These are phyloP conservation scores for Tetradesmus lagerheimii DNA, from an alignment of 139 green algal genomes.

Conservation along the genomic window DNA sequence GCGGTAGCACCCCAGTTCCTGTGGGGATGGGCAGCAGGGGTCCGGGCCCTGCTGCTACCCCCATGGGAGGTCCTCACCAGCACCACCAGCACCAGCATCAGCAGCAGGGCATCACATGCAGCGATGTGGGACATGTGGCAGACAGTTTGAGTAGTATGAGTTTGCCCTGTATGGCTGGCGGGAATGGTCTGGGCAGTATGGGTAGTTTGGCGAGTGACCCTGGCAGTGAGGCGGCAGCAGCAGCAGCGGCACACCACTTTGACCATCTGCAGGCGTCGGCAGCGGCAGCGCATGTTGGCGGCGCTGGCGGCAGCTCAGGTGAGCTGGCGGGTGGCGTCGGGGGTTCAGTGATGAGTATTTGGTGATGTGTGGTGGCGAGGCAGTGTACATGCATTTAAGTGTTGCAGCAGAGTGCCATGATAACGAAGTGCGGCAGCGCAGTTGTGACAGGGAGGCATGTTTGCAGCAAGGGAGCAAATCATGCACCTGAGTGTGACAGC, in stretches of 20 bases:
- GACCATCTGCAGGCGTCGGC: not conserved
- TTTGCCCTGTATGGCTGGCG: not conserved
- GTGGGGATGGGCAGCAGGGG: not conserved
- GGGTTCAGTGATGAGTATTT: not conserved
- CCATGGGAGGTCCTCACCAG: not conserved
- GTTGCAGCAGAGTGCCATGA: too few relatives aligned
- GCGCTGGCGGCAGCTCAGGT: conserved; percentile 18
- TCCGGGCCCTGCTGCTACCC: conserved; percentile 22
- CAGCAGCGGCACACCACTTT: conserved; percentile 24
- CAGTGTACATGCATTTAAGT: not conserved
- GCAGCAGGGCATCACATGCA: not conserved
- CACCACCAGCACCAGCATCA: not conserved
- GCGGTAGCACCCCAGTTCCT: not conserved
- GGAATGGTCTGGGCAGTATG: not conserved
- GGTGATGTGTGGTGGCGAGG: not conserved
- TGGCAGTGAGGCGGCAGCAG: not conserved
- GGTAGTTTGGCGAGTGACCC: not conserved
- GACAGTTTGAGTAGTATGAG: conserved; percentile 41
- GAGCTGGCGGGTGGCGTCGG: not conserved
- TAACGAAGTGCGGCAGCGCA: too few relatives aligned
- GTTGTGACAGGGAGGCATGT: too few relatives aligned
- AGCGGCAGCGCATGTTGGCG: not conserved
- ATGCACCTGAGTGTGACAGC: too few relatives aligned
- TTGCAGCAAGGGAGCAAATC: too few relatives aligned
- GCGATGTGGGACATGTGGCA: conserved; percentile 16